Evolutionary conservation across 768 basidiomycete genomes (phyloP), one percentile per base, ranked within the genome.

Genomic region (Suillus tomentosus): DNA sequence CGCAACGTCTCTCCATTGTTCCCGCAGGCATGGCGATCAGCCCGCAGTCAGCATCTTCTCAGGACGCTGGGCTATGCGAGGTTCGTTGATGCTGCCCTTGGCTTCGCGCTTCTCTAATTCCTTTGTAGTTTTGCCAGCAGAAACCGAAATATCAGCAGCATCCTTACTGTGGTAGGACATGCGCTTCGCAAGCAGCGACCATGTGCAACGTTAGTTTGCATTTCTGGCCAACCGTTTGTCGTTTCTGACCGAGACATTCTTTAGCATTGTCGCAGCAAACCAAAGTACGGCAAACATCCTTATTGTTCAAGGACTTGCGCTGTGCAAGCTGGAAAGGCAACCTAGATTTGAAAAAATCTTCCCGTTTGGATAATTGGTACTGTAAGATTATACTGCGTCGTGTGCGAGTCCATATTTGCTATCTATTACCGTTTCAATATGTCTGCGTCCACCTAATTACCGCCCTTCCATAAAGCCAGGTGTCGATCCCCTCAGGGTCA

Each of bases 81-180:
- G 74, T 76, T 63, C 15, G 67, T 66, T 34, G 8, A 14, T 22
- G 24, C 39, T 65, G 13, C 22, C 19, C 17, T 57, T 24, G 31
- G 27, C 8, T 2, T n/a, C 22, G 13, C 61, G 15, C 11, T 42
- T 67, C 62, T 56, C 24, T 65, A 57, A 63, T 45, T 64, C 37
- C 24, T 2, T 84, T 81, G 66, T 42, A 79, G 78, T 73, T 71
- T 40, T 89, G 88, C 68, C 82, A 85, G 65, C 80, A 80, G 70
- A 85, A 83, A 65, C 85, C 86, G 5, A 89, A 87, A 72, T 85
- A 82, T 68, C 82, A 80, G 67, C 80, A 78, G 66, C 84, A 85
- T 67, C 82, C 85, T 59, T 89, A 81, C 68, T 89, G 88, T 64
- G 85, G 88, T 62, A 85, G 87, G 79, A 85, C 82, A 61, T 89